Percentiles rank a stretch among this genome's conserved stretches.
phyloP scores from a whole-genome alignment of 2,329 filamentous ascomycete genomes.

The Exophiala dermatitidis region DNA sequence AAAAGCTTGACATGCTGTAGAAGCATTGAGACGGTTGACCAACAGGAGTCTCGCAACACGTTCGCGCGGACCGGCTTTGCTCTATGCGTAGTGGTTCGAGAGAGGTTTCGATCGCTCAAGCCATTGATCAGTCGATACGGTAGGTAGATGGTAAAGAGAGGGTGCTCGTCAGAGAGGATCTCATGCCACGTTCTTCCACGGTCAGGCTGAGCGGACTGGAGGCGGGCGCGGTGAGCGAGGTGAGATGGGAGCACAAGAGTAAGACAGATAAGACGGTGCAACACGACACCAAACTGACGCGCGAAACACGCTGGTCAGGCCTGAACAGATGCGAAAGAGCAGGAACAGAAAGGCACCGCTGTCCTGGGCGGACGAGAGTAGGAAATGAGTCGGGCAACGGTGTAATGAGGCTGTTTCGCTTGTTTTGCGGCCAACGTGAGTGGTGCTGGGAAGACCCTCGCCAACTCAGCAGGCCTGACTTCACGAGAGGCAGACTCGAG shows the following conservation, averaged over 20 bases:
- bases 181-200: neutral
- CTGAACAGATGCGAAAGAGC: neutral
- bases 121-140: neutral
- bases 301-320: neutral
- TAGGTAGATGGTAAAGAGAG: neutral
- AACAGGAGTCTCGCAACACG: neutral
- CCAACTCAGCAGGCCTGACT: neutral
- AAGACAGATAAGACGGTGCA: constrained; percentile 1
- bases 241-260: constrained; percentile 1
- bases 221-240: neutral
- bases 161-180: neutral
- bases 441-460: neutral
- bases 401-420: neutral
- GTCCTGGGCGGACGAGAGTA: neutral
- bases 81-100: neutral
- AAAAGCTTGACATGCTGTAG: constrained; percentile 3
- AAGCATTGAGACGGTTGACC: neutral
- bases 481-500: neutral
- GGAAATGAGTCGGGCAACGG: neutral
- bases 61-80: neutral
- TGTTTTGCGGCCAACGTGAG: neutral
- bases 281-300: neutral
- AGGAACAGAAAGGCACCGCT: neutral
- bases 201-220: neutral
- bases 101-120: neutral